These are phyloP conservation scores for Brassica hybrid DNA, from an alignment of 441 rosid genomes.

Conservation along the genomic window DNA sequence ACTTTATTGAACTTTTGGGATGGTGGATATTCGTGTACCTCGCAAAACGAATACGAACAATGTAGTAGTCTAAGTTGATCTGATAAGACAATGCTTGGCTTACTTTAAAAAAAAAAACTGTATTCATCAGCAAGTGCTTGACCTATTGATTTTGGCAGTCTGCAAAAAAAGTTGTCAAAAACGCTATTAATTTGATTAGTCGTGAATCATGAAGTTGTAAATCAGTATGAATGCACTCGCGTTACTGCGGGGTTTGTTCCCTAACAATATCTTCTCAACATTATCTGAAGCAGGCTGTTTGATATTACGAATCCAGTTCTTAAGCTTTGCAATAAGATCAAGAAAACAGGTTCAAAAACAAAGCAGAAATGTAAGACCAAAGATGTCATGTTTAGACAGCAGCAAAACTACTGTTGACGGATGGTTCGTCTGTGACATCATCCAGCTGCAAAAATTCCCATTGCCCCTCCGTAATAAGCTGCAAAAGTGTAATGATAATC, in stretches of 20 bases:
- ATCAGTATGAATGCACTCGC: not conserved
- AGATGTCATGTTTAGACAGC: conserved; percentile 8
- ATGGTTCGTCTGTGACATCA: conserved; percentile 80
- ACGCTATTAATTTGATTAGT: conserved; percentile 10
- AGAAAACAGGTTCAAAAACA: conserved; percentile 17
- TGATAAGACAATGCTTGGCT: conserved; percentile 35
- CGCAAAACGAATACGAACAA: no score
- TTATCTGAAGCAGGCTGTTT: conserved; percentile 81
- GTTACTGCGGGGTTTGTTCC: conserved; percentile 52
- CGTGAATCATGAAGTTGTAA: not conserved
- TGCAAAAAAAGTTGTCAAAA: conserved; percentile 19
- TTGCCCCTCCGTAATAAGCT: conserved; percentile 80
- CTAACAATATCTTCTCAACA: conserved; percentile 73
- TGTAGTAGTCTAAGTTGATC: not conserved
- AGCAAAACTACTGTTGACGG: conserved; percentile 66
- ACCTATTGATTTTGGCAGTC: conserved; percentile 74
- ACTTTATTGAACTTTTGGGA: not conserved
- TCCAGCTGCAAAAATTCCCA: conserved; percentile 76
- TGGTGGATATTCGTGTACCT: not conserved
- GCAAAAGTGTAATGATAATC: conserved; percentile 23
- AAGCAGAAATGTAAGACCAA: conserved; percentile 6
- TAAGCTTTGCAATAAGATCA: conserved; percentile 52
- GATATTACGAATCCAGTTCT: conserved; percentile 80
- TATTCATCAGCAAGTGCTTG: conserved; percentile 87
- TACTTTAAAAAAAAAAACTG: conserved; percentile 66